These are phyloP conservation scores for Geosmithia flava DNA, from an alignment of 2,329 filamentous ascomycete species.

Conservation along the genomic window DNA sequence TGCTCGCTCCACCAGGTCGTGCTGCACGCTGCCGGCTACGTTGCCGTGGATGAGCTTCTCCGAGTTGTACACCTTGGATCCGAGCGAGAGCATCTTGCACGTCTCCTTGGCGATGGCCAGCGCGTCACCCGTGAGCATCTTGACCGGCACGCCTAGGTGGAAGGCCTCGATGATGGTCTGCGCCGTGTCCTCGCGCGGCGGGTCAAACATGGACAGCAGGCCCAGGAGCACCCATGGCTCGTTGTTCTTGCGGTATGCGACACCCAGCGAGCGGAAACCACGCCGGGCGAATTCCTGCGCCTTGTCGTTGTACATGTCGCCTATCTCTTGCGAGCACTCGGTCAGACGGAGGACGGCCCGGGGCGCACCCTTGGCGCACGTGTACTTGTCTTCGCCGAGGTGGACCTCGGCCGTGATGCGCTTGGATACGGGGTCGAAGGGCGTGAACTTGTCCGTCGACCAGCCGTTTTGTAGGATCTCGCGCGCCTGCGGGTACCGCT, in stretches of 20 bases:
- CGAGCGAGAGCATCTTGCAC: slow-evolving; percentile 69
- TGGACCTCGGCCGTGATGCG: slow-evolving; percentile 60
- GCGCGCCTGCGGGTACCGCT: slow-evolving; percentile 64
- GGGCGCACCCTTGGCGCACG: slow-evolving; percentile 66
- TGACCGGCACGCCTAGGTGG: slow-evolving; percentile 63
- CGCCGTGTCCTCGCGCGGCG: slow-evolving; percentile 66
- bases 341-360: slow-evolving; percentile 58
- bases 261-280: slow-evolving; percentile 71
- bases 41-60: slow-evolving; percentile 67
- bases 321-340: slow-evolving; percentile 48
- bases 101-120: slow-evolving; percentile 73
- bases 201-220: slow-evolving; percentile 72
- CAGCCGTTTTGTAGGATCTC: slow-evolving; percentile 65
- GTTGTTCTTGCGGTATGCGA: slow-evolving; percentile 67
- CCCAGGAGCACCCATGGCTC: slow-evolving; percentile 63
- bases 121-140: slow-evolving; percentile 74
- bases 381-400: slow-evolving; percentile 57
- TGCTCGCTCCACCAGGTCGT: slow-evolving; percentile 64
- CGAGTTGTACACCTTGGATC: slow-evolving; percentile 73
- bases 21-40: slow-evolving; percentile 59
- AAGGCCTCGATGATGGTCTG: slow-evolving; percentile 68
- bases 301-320: slow-evolving; percentile 58
- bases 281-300: slow-evolving; percentile 63
- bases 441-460: slow-evolving; percentile 66
- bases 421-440: slow-evolving; percentile 71